Conservation (phyloP, 2,329 filamentous ascomycete genomes). For the Claviceps monticola region DNA sequence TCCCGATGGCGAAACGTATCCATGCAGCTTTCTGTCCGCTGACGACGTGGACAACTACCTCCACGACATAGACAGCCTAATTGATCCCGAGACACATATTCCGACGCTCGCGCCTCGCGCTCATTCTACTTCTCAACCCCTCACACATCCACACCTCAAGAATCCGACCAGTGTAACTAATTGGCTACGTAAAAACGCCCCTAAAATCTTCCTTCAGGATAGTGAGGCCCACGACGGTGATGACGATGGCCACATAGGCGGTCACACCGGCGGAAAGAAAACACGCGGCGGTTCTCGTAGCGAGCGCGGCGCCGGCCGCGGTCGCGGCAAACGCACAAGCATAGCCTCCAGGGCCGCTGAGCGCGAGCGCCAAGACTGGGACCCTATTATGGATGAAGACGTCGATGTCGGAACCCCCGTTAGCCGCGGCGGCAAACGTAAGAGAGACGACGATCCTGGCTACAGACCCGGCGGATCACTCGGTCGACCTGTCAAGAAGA, state of each 20-base stretch:
- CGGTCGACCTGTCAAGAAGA: conserved; percentile 40
- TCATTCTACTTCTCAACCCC: conserved; percentile 22
- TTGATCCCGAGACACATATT: conserved; percentile 30
- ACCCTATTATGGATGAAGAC: conserved; percentile 27
- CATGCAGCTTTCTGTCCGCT: conserved; percentile 52
- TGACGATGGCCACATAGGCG: conserved; percentile 21
- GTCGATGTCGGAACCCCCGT: conserved; percentile 19
- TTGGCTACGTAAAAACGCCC: conserved; percentile 78
- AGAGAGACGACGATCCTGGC: conserved; percentile 45
- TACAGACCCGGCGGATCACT: conserved; percentile 45
- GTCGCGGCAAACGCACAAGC: conserved; percentile 22
- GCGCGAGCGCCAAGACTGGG: conserved; percentile 15
- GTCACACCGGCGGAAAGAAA: conserved; percentile 20
- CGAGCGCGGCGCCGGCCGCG: conserved; percentile 16
- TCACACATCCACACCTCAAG: conserved; percentile 28
- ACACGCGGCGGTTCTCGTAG: conserved; percentile 14
- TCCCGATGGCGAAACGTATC: conserved; percentile 38
- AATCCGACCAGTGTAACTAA: conserved; percentile 93
- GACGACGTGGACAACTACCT: conserved; percentile 65
- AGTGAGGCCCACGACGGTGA: conserved; percentile 29
- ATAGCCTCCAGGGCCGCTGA: conserved; percentile 11
- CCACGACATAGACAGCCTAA: conserved; percentile 42
- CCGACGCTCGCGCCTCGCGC: conserved; percentile 38
- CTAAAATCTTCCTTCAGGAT: conserved; percentile 74
- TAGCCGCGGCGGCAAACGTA: conserved; percentile 28